Percentiles rank a stretch among this genome's conserved stretches.
These are phyloP conservation scores for Tricholoma sp. DNA, from an alignment of 768 basidiomycete species.

Conservation along the genomic window DNA sequence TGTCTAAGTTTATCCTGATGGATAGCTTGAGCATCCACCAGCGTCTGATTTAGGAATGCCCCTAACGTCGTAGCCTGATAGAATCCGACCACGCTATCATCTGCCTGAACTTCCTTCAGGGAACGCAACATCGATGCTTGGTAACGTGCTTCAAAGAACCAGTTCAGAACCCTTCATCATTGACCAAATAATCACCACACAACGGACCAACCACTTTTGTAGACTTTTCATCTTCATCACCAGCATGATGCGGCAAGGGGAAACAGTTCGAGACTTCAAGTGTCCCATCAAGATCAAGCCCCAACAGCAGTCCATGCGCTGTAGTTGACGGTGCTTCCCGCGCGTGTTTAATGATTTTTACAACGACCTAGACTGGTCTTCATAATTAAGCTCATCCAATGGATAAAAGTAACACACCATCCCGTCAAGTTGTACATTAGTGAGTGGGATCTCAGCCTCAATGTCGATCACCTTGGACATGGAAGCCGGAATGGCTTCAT, in stretches of 20 bases:
- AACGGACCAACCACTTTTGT: slow-evolving; percentile 65
- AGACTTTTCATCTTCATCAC: slow-evolving; percentile 81
- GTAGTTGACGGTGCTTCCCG: slow-evolving; percentile 69
- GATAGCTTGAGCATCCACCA: slow-evolving; percentile 79
- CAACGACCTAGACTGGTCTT: slow-evolving; percentile 58
- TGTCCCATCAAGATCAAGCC: slow-evolving; percentile 86
- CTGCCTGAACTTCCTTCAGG: slow-evolving; percentile 85
- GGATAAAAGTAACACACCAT: slow-evolving; percentile 54
- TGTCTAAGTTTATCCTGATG: slow-evolving; percentile 84
- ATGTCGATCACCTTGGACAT: slow-evolving; percentile 93
- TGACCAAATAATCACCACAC: slow-evolving; percentile 3
- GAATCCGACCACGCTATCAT: slow-evolving; percentile 90
- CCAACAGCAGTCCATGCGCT: slow-evolving; percentile 81
- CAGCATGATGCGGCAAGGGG: slow-evolving; percentile 66
- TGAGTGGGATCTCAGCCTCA: slow-evolving; percentile 82
- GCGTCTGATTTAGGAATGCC: slow-evolving; percentile 76
- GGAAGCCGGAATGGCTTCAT: slow-evolving; percentile 87
- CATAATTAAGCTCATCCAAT: background rate
- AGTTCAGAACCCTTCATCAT: slow-evolving; percentile 4
- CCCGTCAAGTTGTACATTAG: slow-evolving; percentile 78
- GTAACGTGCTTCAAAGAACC: slow-evolving; percentile 56
- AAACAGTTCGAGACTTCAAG: slow-evolving; percentile 92
- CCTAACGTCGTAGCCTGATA: slow-evolving; percentile 88
- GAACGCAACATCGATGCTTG: slow-evolving; percentile 82
- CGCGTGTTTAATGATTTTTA: slow-evolving; percentile 92